Conservation (phyloP, 768 basidiomycete genomes). For the Xerocomellus amylosporus region DNA sequence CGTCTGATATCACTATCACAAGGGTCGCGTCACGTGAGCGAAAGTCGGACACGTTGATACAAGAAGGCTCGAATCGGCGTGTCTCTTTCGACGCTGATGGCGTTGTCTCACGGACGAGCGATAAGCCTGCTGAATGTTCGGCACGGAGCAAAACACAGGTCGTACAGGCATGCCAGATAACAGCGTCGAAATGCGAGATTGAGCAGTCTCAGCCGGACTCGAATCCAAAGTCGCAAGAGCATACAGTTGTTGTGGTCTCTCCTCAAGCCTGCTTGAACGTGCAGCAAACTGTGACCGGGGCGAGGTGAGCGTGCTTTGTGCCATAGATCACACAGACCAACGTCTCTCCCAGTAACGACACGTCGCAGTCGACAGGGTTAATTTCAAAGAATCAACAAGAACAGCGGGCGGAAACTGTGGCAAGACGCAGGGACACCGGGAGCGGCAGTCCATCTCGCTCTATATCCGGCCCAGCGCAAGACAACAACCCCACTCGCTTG, state of each 20-base stretch:
- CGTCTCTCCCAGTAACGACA: background rate
- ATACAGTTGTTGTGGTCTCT: background rate
- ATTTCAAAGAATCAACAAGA: background rate
- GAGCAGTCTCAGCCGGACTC: background rate
- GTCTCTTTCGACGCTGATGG: background rate
- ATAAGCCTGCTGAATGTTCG: background rate
- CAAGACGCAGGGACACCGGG: background rate
- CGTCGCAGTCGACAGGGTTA: background rate
- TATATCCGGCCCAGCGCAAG: background rate
- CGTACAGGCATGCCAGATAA: background rate
- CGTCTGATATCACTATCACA: background rate
- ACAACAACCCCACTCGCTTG: background rate
- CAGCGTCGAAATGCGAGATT: background rate
- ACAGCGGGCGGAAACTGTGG: background rate
- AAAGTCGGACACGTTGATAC: background rate
- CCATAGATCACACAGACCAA: background rate
- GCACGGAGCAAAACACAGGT: background rate
- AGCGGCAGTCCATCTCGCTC: background rate
- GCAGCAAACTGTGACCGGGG: background rate
- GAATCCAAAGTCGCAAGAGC: background rate
- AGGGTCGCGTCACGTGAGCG: background rate
- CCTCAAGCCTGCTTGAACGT: conserved; percentile 1
- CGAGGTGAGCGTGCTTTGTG: background rate
- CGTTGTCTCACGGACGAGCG: background rate
- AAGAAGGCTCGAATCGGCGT: background rate